Percentiles rank a stretch among this genome's conserved stretches.
Evolutionary conservation across 106 monocot species (phyloP).

Genomic region (Triglochin maritima): DNA sequence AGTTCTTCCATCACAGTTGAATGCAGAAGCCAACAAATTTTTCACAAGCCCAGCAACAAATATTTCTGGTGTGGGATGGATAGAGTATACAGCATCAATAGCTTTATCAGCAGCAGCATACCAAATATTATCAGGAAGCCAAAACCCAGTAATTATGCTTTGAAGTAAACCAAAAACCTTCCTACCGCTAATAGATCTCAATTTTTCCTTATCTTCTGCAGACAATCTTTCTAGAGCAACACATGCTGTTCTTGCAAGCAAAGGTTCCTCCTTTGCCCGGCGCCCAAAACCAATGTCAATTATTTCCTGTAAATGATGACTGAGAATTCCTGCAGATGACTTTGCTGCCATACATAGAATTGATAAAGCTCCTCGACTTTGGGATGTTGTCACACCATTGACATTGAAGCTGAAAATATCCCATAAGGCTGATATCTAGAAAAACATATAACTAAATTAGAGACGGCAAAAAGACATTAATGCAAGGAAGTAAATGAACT

Average conservation of each 20-base stretch:
- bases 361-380: conserved; percentile 85
- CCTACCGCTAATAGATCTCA: conserved; percentile 29
- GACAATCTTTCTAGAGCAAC: conserved; percentile 77
- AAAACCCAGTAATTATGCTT: conserved; percentile 51
- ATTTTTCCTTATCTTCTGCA: conserved; percentile 67
- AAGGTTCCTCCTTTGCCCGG: conserved; percentile 88
- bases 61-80: conserved; percentile 75
- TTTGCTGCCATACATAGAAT: conserved; percentile 94
- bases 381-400: conserved; percentile 45
- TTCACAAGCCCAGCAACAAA: conserved; percentile 67
- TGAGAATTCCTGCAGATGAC: conserved; percentile 58
- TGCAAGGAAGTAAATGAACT: neutral
- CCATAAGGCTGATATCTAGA: conserved; percentile 82
- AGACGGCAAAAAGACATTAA: neutral
- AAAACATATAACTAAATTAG: neutral
- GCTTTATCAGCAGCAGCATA: conserved; percentile 87
- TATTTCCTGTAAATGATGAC: conserved; percentile 77
- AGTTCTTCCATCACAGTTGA: conserved; percentile 20
- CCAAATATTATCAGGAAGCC: conserved; percentile 80
- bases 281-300: conserved; percentile 98
- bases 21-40: conserved; percentile 40
- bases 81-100: conserved; percentile 59
- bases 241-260: conserved; percentile 93
- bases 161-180: conserved; percentile 55
- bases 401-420: conserved; percentile 84